A percentile compares a stretch with the other conserved stretches of the same genome.
These are phyloP conservation scores for Curvularia spicifera DNA, from an alignment of 2,329 filamentous ascomycete genomes.

Conservation along the genomic window DNA sequence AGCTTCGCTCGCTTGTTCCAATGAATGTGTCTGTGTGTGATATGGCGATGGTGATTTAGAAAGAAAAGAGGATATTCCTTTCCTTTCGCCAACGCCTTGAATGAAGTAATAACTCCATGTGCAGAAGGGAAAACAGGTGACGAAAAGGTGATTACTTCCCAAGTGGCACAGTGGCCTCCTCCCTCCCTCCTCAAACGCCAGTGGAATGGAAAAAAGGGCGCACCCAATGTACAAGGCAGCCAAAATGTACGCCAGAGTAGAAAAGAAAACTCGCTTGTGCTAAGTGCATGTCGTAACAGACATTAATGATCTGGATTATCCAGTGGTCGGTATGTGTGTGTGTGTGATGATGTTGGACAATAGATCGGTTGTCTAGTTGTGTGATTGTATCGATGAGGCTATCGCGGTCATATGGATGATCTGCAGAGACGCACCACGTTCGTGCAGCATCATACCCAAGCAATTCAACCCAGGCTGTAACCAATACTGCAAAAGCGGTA, in stretches of 20 bases:
- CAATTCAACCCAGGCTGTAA: background rate
- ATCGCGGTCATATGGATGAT: background rate
- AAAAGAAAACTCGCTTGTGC: background rate
- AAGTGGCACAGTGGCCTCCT: constrained; percentile 6
- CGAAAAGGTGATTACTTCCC: constrained; percentile 1
- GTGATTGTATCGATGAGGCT: background rate
- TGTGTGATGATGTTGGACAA: background rate
- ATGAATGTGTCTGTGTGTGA: background rate
- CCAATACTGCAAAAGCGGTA: background rate
- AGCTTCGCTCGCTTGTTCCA: background rate
- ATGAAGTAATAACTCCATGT: background rate
- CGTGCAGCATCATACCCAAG: background rate
- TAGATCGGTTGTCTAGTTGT: background rate
- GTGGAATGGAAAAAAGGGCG: background rate
- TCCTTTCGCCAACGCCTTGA: background rate
- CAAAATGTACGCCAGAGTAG: background rate
- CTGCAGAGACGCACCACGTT: background rate
- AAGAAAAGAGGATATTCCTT: background rate
- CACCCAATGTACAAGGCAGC: background rate
- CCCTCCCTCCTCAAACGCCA: constrained; percentile 2
- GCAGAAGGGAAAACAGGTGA: background rate
- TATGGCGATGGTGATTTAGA: background rate
- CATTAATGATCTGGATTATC: background rate
- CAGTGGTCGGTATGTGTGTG: background rate
- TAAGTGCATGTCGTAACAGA: constrained; percentile 1